Conservation (phyloP, 1,139 yeast species). For the Debaryomyces nepalensis region DNA sequence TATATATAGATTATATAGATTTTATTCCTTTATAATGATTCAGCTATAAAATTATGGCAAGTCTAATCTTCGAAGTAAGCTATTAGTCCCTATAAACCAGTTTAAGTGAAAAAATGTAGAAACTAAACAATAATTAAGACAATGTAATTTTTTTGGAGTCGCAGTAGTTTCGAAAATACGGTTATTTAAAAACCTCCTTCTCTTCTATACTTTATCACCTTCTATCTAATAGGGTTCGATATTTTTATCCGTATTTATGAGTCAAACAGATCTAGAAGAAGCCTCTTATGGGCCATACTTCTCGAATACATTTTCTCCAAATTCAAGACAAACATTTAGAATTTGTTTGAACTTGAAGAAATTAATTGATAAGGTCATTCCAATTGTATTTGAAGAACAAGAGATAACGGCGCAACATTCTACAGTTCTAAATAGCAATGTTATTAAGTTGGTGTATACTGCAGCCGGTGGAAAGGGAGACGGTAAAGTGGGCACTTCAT, state of each 20-base stretch:
- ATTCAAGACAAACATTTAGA: conserved; percentile 71
- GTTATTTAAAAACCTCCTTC: background rate
- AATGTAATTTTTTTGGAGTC: background rate
- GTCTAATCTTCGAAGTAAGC: too few relatives aligned
- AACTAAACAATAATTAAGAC: conserved; percentile 1
- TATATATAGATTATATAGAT: too few relatives aligned
- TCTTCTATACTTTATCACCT: too few relatives aligned
- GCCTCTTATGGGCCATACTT: background rate
- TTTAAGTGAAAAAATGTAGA: too few relatives aligned
- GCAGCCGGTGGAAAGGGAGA: conserved; percentile 85
- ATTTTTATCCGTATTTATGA: too few relatives aligned
- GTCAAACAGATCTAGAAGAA: conserved; percentile 7
- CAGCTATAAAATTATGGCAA: too few relatives aligned
- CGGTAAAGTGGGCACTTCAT: conserved; percentile 59
- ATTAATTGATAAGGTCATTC: conserved; percentile 71
- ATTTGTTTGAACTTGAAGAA: conserved; percentile 75
- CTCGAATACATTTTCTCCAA: conserved; percentile 44
- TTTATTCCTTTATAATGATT: too few relatives aligned
- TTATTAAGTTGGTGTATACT: conserved; percentile 60
- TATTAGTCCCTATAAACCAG: too few relatives aligned
- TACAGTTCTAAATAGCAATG: conserved; percentile 61
- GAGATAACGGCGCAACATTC: conserved; percentile 63
- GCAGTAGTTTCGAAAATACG: background rate
- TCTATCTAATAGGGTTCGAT: too few relatives aligned
- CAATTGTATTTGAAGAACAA: conserved; percentile 58